Evolutionary conservation across 139 green algal genomes (phyloP).

Genomic region (Haematococcus sp.): DNA sequence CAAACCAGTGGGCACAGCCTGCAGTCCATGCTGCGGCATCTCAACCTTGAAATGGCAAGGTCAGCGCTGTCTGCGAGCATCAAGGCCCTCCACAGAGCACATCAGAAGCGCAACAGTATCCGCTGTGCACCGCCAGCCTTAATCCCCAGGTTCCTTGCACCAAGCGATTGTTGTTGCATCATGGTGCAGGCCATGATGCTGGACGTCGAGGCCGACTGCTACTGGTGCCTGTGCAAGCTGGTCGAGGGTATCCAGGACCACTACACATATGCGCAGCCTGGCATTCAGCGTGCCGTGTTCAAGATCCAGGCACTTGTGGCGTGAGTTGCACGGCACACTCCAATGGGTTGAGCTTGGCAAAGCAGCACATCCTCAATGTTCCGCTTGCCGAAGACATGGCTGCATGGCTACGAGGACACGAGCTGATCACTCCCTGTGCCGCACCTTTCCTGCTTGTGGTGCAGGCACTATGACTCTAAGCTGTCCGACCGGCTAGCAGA

Average conservation of each 20-base stretch:
- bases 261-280: constrained; percentile 96
- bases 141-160: no score
- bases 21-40: not conserved
- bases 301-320: constrained; percentile 79
- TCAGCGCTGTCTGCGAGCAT: no score
- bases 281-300: constrained; percentile 93
- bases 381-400: no score
- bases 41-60: no score
- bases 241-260: constrained; percentile 93
- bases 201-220: constrained; percentile 91
- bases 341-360: not conserved
- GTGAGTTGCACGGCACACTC: no score
- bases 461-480: constrained; percentile 42
- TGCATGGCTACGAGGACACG: no score
- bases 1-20: not conserved
- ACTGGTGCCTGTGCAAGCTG: constrained; percentile 95
- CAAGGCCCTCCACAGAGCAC: no score
- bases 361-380: not conserved
- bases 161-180: no score
- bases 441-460: no score
- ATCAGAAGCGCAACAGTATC: no score
- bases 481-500: constrained; percentile 69
- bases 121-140: no score
- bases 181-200: constrained; percentile 61
- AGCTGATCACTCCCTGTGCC: no score